Evolutionary conservation across 164 flowering plant genomes (phyloP), one percentile per base, ranked within the genome.

Genomic region (grape (Vitis vinifera)): DNA sequence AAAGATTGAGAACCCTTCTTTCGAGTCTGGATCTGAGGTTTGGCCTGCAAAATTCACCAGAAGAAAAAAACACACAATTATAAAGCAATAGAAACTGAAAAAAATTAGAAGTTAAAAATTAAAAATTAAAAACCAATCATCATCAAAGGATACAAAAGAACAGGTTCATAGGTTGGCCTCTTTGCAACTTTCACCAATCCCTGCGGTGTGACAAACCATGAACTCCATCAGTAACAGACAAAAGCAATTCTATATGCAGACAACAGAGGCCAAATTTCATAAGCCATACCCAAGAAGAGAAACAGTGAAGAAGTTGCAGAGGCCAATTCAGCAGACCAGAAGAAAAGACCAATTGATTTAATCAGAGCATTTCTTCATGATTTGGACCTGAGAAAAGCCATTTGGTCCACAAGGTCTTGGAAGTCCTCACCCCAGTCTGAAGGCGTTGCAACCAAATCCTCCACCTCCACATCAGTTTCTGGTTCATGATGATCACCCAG

Each of bases 341-440:
- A 55, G 27, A 17, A 12, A 16, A 6, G 53, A 51, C 50, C 51
- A 30, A 15, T 37, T 63, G 27, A 9, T 16, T 51, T 55, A 6
- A 57, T 17, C 23, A 16, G 60, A 16, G 10, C 11, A 31, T 13
- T 47, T 29, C 3, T n/a, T 78, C 73, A 80, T 1, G 82, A 82
- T 58, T 71, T 79, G 2, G 82, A 71, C 64, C 73, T 57, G 8
- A 77, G 80, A 73, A 23, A 76, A 57, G 75, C 84, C 83, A 86
- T 73, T 69, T 87, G 87, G 65, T 84, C 85, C 11, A 83, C 79
- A 16, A 89, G 80, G 19, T 82, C 87, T 29, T 70, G 81, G 44
- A 86, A 68, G 9, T 86, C 83, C 58, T 87, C 91, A 48, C 55
- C 78, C 83, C 79, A 78, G 59, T 80, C 82, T 1, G 68, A 30